Evolutionary conservation across 768 basidiomycete genomes (phyloP).

Genomic region (Phaeotremella skinneri): DNA sequence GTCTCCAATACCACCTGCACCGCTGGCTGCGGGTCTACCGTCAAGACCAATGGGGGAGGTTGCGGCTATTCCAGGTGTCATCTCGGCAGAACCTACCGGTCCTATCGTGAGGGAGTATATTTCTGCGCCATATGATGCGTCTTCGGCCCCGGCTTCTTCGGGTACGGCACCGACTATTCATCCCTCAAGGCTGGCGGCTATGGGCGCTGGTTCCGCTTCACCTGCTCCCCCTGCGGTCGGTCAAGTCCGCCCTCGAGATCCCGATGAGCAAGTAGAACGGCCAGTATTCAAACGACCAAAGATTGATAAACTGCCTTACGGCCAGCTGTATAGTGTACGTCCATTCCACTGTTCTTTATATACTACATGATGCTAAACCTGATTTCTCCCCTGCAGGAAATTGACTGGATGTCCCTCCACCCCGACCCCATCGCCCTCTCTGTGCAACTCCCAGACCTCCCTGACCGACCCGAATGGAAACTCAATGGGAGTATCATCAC

Average conservation of each 20-base stretch:
- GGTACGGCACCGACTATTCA: slow-evolving; percentile 62
- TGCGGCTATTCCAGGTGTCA: slow-evolving; percentile 68
- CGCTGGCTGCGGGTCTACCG: slow-evolving; percentile 64
- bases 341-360: slow-evolving; percentile 20
- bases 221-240: slow-evolving; percentile 54
- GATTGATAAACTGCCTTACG: slow-evolving; percentile 79
- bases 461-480: slow-evolving; percentile 89
- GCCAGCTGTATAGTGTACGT: slow-evolving; percentile 69
- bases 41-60: slow-evolving; percentile 41
- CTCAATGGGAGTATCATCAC: slow-evolving; percentile 75
- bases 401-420: slow-evolving; percentile 85
- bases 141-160: slow-evolving; percentile 23
- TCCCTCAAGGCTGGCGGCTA: slow-evolving; percentile 64
- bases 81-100: slow-evolving; percentile 89
- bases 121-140: slow-evolving; percentile 28
- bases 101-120: slow-evolving; percentile 53
- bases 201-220: slow-evolving; percentile 53
- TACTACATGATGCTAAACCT: neutral
- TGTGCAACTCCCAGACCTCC: slow-evolving; percentile 77
- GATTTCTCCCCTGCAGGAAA: slow-evolving; percentile 34
- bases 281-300: slow-evolving; percentile 81
- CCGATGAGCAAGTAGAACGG: slow-evolving; percentile 66
- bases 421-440: slow-evolving; percentile 83
- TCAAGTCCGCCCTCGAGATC: slow-evolving; percentile 57
- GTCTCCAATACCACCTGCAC: slow-evolving; percentile 61